Evolutionary conservation across 495 filamentous ascomycete species (phyloP), one percentile per base, ranked within the genome.

Genomic region (Podospora tetraspora): DNA sequence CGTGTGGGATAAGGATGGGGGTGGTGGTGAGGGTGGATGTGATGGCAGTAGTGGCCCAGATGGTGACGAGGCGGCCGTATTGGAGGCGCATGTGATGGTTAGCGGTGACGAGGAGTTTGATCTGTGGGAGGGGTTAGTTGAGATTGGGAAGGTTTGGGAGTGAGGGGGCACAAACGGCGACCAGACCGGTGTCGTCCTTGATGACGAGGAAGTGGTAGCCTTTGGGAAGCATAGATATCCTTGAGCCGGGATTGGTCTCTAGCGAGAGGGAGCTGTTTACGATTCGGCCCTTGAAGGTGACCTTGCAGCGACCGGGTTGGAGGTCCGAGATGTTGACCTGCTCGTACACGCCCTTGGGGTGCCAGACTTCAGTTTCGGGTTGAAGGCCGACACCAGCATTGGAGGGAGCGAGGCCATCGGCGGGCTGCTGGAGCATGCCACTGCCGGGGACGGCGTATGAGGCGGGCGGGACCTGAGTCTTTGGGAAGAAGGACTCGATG

Each of bases 261-360:
- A 62, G 83, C n/a, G 19, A 66, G 82, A 59, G 74, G 82, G 62
- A 88, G 78, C 34, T 52, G 66, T 89, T 90, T 19, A 85, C 86
- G 12, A 91, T 70, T 64, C 88, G 79, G n/a, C 86, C 89, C 34
- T 76, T 81, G 64, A 90, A 83, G 8, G 79, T 77, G 19, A 89
- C 82, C 37, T 79, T 80, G 29, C 71, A 70, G 0, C 84, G 83
- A 1, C 89, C 87, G 12, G 84, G 74, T 57, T 81, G 68, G 10
- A 91, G 78, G 16, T 82, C 70, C 8, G 76, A 73, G 30, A 91
- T 90, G 6, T 77, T 72, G 27, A 75, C 70, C 43, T 81, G 76
- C 25, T 84, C 77, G 65, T 90, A 90, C 5, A 80, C 74, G 43
- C 79, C 78, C n/a, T 78, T 74, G 1, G 88, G 87, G 8, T 81